A percentile compares a stretch with the other conserved stretches of the same genome.
phyloP scores from a whole-genome alignment of 2,329 filamentous ascomycete genomes.

The Trichoderma afroharzianum region DNA sequence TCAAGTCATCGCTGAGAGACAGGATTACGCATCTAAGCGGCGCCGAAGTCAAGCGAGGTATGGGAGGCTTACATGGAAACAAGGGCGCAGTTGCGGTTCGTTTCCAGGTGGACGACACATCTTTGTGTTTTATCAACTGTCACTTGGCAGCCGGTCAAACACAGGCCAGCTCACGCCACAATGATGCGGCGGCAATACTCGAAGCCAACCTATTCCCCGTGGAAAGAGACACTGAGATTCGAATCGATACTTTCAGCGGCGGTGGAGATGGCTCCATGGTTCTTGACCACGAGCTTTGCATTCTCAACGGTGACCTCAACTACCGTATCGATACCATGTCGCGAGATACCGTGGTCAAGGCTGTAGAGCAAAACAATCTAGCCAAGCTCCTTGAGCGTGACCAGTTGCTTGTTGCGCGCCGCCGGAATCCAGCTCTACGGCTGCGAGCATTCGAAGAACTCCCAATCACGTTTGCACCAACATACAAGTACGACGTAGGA shows the following conservation, averaged over 20 bases:
- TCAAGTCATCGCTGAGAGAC: constrained; percentile 73
- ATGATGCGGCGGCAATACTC: constrained; percentile 85
- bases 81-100: constrained; percentile 90
- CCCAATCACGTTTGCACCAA: constrained; percentile 87
- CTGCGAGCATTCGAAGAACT: constrained; percentile 87
- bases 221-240: constrained; percentile 62
- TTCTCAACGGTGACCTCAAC: constrained; percentile 93
- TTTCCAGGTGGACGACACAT: constrained; percentile 92
- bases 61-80: constrained; percentile 93
- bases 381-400: constrained; percentile 86
- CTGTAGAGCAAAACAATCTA: constrained; percentile 77
- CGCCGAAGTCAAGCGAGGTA: constrained; percentile 88
- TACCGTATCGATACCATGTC: constrained; percentile 98
- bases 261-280: constrained; percentile 96
- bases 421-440: constrained; percentile 85
- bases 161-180: constrained; percentile 85
- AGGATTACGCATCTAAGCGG: constrained; percentile 74
- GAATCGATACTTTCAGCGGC: constrained; percentile 76
- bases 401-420: constrained; percentile 82
- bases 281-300: constrained; percentile 94
- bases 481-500: constrained; percentile 97
- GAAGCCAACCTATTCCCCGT: constrained; percentile 72
- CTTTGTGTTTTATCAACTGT: constrained; percentile 94
- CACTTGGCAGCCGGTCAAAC: constrained; percentile 93
- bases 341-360: constrained; percentile 84